These are phyloP conservation scores for Piedraia hortae DNA, from an alignment of 2,329 filamentous ascomycete species.

Conservation along the genomic window DNA sequence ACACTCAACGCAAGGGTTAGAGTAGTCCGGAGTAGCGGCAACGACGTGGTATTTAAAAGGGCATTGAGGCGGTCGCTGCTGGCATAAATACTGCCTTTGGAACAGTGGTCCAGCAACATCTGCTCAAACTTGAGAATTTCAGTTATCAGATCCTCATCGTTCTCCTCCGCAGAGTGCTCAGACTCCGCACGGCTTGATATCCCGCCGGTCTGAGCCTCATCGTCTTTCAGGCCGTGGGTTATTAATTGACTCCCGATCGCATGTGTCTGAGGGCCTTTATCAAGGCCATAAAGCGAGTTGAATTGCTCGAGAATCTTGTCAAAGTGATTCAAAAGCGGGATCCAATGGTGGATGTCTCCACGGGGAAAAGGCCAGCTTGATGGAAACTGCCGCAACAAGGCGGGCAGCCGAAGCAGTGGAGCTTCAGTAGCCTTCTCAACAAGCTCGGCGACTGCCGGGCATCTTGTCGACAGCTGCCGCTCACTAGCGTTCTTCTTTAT, in stretches of 20 bases:
- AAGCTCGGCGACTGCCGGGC: slow-evolving; percentile 63
- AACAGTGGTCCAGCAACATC: slow-evolving; percentile 76
- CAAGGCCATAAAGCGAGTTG: slow-evolving; percentile 52
- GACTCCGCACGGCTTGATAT: too few relatives aligned
- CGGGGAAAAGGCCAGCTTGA: slow-evolving; percentile 82
- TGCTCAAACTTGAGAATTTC: slow-evolving; percentile 61
- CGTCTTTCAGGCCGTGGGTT: slow-evolving; percentile 28
- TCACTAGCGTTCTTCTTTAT: slow-evolving; percentile 28
- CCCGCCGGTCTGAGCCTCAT: slow-evolving; percentile 19
- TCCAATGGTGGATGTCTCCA: slow-evolving; percentile 96
- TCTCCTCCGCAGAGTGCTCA: too few relatives aligned
- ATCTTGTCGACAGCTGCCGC: slow-evolving; percentile 32
- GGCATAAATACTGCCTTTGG: slow-evolving; percentile 83
- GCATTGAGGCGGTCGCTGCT: slow-evolving; percentile 78
- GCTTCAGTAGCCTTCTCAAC: slow-evolving; percentile 40
- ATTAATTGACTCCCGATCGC: slow-evolving; percentile 44
- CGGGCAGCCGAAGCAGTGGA: slow-evolving; percentile 49
- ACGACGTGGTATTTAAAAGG: slow-evolving; percentile 63
- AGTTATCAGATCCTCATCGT: slow-evolving; percentile 56
- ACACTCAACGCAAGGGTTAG: slow-evolving; percentile 62
- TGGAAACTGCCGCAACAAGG: slow-evolving; percentile 53
- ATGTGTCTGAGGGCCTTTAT: slow-evolving; percentile 50
- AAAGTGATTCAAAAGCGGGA: slow-evolving; percentile 75
- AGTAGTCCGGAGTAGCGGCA: slow-evolving; percentile 48
- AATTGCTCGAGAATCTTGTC: slow-evolving; percentile 67